Evolutionary conservation across 2,329 filamentous ascomycete species (phyloP), one percentile per base, ranked within the genome.

Genomic region (Didymella exigua): DNA sequence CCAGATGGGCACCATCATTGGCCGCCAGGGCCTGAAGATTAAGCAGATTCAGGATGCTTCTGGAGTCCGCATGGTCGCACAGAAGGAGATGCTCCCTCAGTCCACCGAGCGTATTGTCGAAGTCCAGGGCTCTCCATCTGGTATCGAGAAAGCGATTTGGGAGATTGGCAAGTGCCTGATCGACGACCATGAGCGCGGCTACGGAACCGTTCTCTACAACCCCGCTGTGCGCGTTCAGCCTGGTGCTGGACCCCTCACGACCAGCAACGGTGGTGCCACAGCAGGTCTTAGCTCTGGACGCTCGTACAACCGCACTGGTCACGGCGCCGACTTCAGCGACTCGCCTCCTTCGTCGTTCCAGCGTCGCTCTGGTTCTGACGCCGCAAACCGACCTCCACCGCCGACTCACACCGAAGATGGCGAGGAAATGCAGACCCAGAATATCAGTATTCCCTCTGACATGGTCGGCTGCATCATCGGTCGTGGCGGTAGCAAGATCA

Each of bases 381-480:
- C 89, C 60, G 87, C 86, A 60, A 84, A 84, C 65, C 90, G 92
- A 60, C 90, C 90, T 51, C 91, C 76, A 8, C 76, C 90, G 37
- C 92, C 91, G 19, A 91, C 91, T 38, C 90, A 96, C 71, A 93
- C 95, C 60, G 93, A 98, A 78, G 96, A 98, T 62, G 95, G 95
- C 60, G 95, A 98, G 75, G 93, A 97, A 77, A 90, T 98, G 58
- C 93, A 97, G 77, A 99, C 95, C 1, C 95, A 99, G 75, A 99
- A 99, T 80, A 99, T 99, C 79, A 97, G 92, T 82, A 99, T 99
- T 70, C 95, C 95, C 23, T 93, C 95, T 42, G 95, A 99, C 81
- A 99, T 99, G 95, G 95, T 99, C 76, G 95, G 95, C 66, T 99
- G 95, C 80, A 99, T 99, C 79, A 99, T 99, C 75, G 95, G 95